Conservation (phyloP, 257 asterid species). For the Euphrasia confusa region DNA sequence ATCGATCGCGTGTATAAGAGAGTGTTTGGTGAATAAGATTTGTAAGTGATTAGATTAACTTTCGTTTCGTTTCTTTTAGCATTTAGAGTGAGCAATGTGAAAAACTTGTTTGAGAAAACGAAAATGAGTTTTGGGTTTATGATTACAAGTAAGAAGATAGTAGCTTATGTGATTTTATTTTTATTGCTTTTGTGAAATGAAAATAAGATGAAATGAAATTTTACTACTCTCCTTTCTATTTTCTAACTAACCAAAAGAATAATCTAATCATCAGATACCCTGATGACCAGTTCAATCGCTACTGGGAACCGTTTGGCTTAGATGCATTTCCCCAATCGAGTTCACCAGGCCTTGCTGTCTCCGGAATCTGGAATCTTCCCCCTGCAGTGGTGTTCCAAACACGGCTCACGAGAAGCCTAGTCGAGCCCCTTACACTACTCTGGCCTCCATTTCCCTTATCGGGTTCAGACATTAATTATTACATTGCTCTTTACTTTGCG, state of each 20-base stretch:
- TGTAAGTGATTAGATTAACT: too few relatives aligned
- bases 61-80: too few relatives aligned
- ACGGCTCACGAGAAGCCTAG: conserved; percentile 32
- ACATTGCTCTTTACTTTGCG: conserved; percentile 75
- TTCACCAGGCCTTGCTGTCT: conserved; percentile 40
- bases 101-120: too few relatives aligned
- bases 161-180: too few relatives aligned
- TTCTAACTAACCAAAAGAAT: conserved; percentile 19
- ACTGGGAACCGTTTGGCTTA: conserved; percentile 70
- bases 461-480: conserved; percentile 33
- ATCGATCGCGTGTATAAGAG: neutral
- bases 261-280: conserved; percentile 55
- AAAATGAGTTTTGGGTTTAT: too few relatives aligned
- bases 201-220: too few relatives aligned
- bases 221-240: neutral
- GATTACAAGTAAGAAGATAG: too few relatives aligned
- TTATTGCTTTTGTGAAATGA: too few relatives aligned
- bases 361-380: conserved; percentile 93
- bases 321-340: conserved; percentile 37
- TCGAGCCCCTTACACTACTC: conserved; percentile 45
- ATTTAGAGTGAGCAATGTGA: too few relatives aligned
- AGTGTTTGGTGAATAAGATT: too few relatives aligned
- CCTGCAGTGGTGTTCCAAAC: conserved; percentile 67
- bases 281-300: conserved; percentile 79
- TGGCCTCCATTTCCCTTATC: conserved; percentile 74